Evolutionary conservation across 129 eudicot genomes (phyloP).

Genomic region (Dittrichia graveolens): DNA sequence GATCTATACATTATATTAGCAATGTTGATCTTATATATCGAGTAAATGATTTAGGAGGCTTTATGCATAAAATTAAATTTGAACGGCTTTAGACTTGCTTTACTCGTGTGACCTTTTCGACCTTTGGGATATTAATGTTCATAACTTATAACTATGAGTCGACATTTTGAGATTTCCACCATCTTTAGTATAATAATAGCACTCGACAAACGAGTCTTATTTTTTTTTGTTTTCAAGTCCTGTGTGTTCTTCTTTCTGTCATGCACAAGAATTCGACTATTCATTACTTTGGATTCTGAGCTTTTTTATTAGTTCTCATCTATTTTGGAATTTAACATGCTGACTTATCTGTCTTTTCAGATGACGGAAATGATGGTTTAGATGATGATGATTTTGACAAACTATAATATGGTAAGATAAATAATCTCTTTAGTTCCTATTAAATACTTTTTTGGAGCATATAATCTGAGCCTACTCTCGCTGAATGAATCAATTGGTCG

Average conservation of each 20-base stretch:
- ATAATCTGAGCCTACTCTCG: slow-evolving; percentile 3
- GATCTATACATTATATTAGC: background rate
- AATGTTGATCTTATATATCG: background rate
- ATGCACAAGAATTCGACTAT: slow-evolving; percentile 8
- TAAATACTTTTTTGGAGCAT: background rate
- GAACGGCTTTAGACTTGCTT: background rate
- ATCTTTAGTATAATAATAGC: too few species aligned
- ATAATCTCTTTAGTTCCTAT: slow-evolving; percentile 10
- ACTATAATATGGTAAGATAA: slow-evolving; percentile 62
- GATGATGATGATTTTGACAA: slow-evolving; percentile 95
- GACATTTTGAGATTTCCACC: too few species aligned
- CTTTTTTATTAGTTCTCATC: background rate
- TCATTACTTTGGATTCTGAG: background rate
- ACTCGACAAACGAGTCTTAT: background rate
- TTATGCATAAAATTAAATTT: background rate
- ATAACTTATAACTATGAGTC: too few species aligned
- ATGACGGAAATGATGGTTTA: slow-evolving; percentile 66
- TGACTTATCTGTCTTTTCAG: slow-evolving; percentile 44
- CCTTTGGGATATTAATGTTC: background rate
- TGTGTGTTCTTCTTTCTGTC: background rate
- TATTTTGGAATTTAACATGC: background rate
- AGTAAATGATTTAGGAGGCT: background rate
- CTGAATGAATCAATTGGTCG: background rate
- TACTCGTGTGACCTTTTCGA: background rate
- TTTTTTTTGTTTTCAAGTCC: background rate